Percentiles rank a stretch among this genome's conserved stretches.
These are phyloP conservation scores for Mycosphaerelloides madeirae DNA, from an alignment of 2,329 filamentous ascomycete species.

Conservation along the genomic window DNA sequence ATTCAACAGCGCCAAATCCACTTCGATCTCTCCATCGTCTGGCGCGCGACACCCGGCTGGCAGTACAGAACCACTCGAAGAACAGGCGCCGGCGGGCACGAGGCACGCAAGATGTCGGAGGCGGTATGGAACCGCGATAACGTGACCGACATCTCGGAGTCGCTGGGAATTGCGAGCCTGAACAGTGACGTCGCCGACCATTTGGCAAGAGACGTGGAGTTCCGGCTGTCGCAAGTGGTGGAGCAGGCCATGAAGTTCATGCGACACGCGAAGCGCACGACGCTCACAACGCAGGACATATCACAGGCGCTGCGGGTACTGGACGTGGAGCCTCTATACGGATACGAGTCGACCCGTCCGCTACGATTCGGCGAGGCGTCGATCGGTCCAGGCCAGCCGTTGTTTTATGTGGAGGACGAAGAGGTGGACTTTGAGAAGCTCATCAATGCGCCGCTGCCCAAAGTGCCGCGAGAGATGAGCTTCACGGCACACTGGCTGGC, in stretches of 20 bases:
- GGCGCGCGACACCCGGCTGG: too few relatives aligned
- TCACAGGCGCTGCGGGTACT: constrained; percentile 78
- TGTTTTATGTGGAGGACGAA: constrained; percentile 97
- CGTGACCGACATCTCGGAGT: constrained; percentile 91
- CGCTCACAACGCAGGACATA: constrained; percentile 83
- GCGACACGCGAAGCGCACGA: constrained; percentile 82
- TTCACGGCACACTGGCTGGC: constrained; percentile 98
- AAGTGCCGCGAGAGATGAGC: constrained; percentile 85
- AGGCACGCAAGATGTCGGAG: constrained; percentile 15
- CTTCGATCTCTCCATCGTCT: too few relatives aligned
- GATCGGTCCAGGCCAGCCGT: constrained; percentile 83
- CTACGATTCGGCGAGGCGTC: constrained; percentile 91
- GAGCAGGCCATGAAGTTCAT: constrained; percentile 94
- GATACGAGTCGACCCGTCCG: constrained; percentile 87
- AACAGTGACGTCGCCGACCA: constrained; percentile 82
- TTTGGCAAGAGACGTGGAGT: constrained; percentile 90
- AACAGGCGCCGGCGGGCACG: too few relatives aligned
- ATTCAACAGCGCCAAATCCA: too few relatives aligned
- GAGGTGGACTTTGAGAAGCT: constrained; percentile 98
- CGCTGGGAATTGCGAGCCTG: constrained; percentile 77
- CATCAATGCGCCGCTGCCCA: constrained; percentile 92
- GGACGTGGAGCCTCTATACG: constrained; percentile 91
- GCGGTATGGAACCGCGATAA: constrained; percentile 95
- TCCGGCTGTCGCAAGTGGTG: constrained; percentile 86
- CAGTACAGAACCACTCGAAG: too few relatives aligned